Evolutionary conservation across 1,139 yeast species (phyloP), one percentile per base, ranked within the genome.

Genomic region (Kazachstania sp.): DNA sequence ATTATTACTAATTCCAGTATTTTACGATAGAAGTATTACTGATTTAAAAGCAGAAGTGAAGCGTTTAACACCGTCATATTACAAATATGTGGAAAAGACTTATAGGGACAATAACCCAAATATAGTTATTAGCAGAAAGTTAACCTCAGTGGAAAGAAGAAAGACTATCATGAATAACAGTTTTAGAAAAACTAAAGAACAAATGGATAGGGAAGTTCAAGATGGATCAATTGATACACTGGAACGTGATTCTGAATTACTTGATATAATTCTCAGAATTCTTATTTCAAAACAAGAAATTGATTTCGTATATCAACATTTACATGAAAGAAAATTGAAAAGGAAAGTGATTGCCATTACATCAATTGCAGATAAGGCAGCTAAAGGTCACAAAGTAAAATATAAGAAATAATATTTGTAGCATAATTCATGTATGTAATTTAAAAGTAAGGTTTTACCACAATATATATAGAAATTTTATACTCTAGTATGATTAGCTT

Each of bases 111-210:
- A 36, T 13, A 39, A 35, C 39, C 37, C 51, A 23, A 54, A 46
- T 5, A 40, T 63, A 57, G 34, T 58, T 55, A 44, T 60, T 52
- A 50, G 74, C 57, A 58, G 72, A 41, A 67, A 79, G 42, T 73
- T 78, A 1, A 81, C 79, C 13, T 73, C 84, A 28, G 62, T 84
- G 45, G 80, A 80, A 29, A 69, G 95, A 45, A 74, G 74, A 44
- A 77, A 79, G 51, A 84, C 95, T 0, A 81, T 84, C 30, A 67
- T 75, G 69, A 92, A 90, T 0, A 84, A 83, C 60, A 83, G 90
- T 4, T 82, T 90, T 28, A 74, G 79, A 3, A 73, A 71, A 41
- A 75, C 80, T 2, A 71, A 90, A 55, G 76, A 73, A 19, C 68
- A 71, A 50, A 82, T 32, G n/a, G 39, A 38, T 19, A 65, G 71